Conservation (phyloP, 306 rosid species). For the Dicorynia guianensis region DNA sequence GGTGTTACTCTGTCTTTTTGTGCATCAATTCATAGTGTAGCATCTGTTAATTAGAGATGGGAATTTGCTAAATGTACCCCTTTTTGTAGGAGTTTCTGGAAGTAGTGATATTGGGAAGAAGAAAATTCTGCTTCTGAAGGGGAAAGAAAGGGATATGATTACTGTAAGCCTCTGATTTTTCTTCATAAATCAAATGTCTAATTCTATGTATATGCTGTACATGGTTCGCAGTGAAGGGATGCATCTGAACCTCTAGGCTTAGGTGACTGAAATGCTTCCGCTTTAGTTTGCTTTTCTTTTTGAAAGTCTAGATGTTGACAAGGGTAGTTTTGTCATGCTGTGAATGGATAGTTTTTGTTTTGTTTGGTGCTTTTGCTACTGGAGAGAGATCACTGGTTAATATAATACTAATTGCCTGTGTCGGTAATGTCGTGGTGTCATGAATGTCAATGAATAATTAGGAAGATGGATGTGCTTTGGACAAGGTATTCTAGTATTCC, state of each 20-base stretch:
- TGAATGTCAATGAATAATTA: constrained; percentile 22
- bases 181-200: constrained; percentile 13
- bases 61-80: constrained; percentile 24
- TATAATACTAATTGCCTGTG: constrained; percentile 16
- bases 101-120: constrained; percentile 59
- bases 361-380: constrained; percentile 8
- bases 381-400: constrained; percentile 6
- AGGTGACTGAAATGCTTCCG: background rate
- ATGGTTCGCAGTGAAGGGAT: constrained; percentile 19
- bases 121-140: constrained; percentile 64
- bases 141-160: constrained; percentile 61
- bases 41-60: background rate
- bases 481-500: constrained; percentile 3
- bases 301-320: background rate
- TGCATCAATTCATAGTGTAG: background rate
- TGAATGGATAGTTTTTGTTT: constrained; percentile 1
- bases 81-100: constrained; percentile 52
- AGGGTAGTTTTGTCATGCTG: background rate
- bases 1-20: background rate
- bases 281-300: constrained; percentile 23
- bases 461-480: constrained; percentile 19
- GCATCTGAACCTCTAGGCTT: constrained; percentile 19
- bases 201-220: constrained; percentile 30
- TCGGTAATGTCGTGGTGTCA: background rate
- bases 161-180: constrained; percentile 49